phyloP scores from a whole-genome alignment of 306 rosid genomes.

The Canavalia ensiformis region DNA sequence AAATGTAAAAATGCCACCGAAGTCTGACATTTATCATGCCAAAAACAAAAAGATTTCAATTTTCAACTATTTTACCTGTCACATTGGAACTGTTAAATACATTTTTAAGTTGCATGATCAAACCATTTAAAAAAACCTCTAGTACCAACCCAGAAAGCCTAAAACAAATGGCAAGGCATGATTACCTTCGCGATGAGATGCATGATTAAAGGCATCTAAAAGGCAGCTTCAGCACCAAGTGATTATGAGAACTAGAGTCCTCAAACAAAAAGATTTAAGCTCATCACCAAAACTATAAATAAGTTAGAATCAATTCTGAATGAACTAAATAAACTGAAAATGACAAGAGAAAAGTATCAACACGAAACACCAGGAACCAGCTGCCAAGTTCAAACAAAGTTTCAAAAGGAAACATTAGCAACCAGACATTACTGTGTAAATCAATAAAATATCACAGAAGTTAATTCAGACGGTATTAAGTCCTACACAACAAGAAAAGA shows the following conservation, averaged over 20 bases:
- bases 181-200: constrained; percentile 61
- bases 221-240: constrained; percentile 62
- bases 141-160: constrained; percentile 63
- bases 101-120: constrained; percentile 34
- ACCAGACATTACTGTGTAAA: constrained; percentile 56
- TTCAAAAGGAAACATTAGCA: constrained; percentile 62
- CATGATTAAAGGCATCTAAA: constrained; percentile 49
- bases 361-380: constrained; percentile 56
- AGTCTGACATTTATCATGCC: constrained; percentile 42
- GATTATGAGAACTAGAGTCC: constrained; percentile 53
- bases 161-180: constrained; percentile 52
- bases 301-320: constrained; percentile 59
- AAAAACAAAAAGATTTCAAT: constrained; percentile 23
- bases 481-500: constrained; percentile 61
- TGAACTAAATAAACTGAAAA: constrained; percentile 47
- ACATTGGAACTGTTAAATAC: constrained; percentile 60
- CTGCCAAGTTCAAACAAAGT: constrained; percentile 54
- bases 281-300: constrained; percentile 51
- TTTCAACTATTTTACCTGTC: constrained; percentile 68
- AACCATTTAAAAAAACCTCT: constrained; percentile 30
- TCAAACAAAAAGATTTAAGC: constrained; percentile 46
- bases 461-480: constrained; percentile 45
- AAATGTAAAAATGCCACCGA: constrained; percentile 38
- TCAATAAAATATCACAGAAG: constrained; percentile 53
- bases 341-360: constrained; percentile 49